phyloP scores from a whole-genome alignment of 345 rosid species.

The Gossypium sturtianum region DNA sequence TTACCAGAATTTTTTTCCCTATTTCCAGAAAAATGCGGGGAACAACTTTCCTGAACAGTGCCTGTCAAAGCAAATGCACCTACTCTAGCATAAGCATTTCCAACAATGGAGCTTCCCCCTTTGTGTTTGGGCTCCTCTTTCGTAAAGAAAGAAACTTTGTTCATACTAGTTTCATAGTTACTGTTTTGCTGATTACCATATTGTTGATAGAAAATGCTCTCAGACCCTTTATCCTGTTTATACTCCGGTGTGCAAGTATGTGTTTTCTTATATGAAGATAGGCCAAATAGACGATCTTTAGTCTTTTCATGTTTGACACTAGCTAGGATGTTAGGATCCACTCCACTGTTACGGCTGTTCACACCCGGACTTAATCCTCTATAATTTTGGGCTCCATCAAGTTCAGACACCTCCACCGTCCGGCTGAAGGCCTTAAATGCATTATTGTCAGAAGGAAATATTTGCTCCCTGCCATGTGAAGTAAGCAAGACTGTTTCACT shows the following conservation, averaged over 20 bases:
- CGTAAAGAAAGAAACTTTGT: not conserved
- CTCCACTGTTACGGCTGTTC: slow-evolving; percentile 9
- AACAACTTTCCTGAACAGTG: slow-evolving; percentile 16
- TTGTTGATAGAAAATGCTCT: slow-evolving; percentile 10
- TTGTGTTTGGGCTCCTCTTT: slow-evolving; percentile 6
- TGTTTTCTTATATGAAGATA: slow-evolving; percentile 15
- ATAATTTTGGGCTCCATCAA: slow-evolving; percentile 9
- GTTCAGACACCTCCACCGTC: slow-evolving; percentile 10
- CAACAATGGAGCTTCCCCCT: slow-evolving; percentile 12
- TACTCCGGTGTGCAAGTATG: slow-evolving; percentile 12
- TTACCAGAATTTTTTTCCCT: slow-evolving; percentile 6
- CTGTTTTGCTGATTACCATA: slow-evolving; percentile 9
- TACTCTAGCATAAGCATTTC: slow-evolving; percentile 8
- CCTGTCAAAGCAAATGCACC: slow-evolving; percentile 17
- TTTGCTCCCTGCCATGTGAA: slow-evolving; percentile 24
- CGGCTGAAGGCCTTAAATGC: slow-evolving; percentile 17
- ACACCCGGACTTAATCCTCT: not conserved
- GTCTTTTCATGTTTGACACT: slow-evolving; percentile 14
- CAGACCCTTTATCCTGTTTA: slow-evolving; percentile 18
- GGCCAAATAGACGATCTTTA: slow-evolving; percentile 5
- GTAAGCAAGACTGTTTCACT: slow-evolving; percentile 19
- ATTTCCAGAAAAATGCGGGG: slow-evolving; percentile 7
- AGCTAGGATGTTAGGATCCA: not conserved
- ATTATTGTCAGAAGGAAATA: slow-evolving; percentile 11
- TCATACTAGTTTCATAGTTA: slow-evolving; percentile 16